Evolutionary conservation across 2,329 filamentous ascomycete genomes (phyloP), one percentile per base, ranked within the genome.

Genomic region (Diaporthe sp.): DNA sequence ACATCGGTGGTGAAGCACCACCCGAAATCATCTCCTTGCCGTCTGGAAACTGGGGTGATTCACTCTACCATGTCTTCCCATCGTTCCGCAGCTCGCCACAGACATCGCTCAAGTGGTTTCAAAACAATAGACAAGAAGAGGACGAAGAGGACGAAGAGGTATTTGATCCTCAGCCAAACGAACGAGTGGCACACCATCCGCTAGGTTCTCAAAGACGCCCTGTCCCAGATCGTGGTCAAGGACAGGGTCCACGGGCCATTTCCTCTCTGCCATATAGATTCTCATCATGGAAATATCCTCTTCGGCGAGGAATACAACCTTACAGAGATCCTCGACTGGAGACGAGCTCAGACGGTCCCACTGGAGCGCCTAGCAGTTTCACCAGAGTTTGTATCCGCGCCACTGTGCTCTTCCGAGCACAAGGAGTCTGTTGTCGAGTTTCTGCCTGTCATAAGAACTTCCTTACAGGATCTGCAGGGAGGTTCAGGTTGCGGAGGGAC

Each of bases 291-390:
- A 53, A 86, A 87, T 58, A 79, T 87, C 76, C 82, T 85, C 8
- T 86, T 86, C 42, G 85, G 86, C 76, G 76, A 82, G 25, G 84
- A 86, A 61, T 85, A 84, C 77, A 85, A 85, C 76, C 72, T 85
- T 49, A 82, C 79, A 2, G 83, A 81, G 28, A 76, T 85, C 44
- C 79, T 85, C 60, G 83, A 84, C 76, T 85, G 83, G 84, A 82
- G 81, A 67, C 76, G 77, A 71, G 82, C 83, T 9, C 82, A 83
- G 77, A 78, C 80, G 17, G 82, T 79, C 9, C 83, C 83, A 4
- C 20, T 39, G 1, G 34, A 60, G 57, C 5, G 34, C 22, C 34
- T 4, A 1, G 34, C 22, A 6, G 9, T 17, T 4, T 60, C 57
- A 22, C 57, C 31, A 2, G 57, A 60, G 22, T 60, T 39, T 9